phyloP scores from a whole-genome alignment of 2,329 filamentous ascomycete species.

The Conoideocrella luteorostrata region DNA sequence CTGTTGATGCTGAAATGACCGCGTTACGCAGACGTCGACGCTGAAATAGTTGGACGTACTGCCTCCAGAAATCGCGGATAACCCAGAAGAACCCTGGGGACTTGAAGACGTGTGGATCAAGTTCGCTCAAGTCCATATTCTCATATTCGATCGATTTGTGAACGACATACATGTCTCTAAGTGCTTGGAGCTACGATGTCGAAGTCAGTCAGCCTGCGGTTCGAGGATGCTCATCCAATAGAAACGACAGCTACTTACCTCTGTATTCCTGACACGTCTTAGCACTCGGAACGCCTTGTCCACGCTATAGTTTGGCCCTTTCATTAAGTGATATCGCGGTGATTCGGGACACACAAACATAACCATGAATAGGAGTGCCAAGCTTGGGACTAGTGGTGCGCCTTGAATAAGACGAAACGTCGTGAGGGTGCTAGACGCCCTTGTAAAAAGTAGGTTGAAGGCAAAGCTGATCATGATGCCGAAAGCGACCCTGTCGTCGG shows the following conservation, averaged over 20 bases:
- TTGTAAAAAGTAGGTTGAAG: constrained; percentile 32
- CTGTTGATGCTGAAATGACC: constrained; percentile 23
- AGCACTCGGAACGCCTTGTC: constrained; percentile 30
- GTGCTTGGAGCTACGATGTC: constrained; percentile 28
- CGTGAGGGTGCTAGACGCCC: constrained; percentile 7
- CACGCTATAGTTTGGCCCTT: constrained; percentile 29
- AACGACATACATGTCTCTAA: constrained; percentile 35
- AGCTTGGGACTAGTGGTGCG: constrained; percentile 30
- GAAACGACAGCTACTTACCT: constrained; percentile 14
- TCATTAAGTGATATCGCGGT: constrained; percentile 35
- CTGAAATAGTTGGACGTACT: constrained; percentile 22
- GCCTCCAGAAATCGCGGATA: constrained; percentile 20
- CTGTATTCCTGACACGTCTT: constrained; percentile 29
- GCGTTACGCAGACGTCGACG: constrained; percentile 25
- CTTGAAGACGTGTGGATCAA: constrained; percentile 14
- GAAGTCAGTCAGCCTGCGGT: background rate
- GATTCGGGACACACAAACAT: constrained; percentile 35
- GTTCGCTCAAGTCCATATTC: constrained; percentile 16
- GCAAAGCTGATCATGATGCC: constrained; percentile 30
- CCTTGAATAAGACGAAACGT: constrained; percentile 29
- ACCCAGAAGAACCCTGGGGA: constrained; percentile 22
- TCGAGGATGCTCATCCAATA: background rate
- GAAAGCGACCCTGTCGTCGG: constrained; percentile 21
- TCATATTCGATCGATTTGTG: constrained; percentile 27
- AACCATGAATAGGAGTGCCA: constrained; percentile 25